A percentile compares a stretch with the other conserved stretches of the same genome.
Conservation (phyloP, 371 early-diverging fungal genomes). For the Ordospora pajunii region DNA sequence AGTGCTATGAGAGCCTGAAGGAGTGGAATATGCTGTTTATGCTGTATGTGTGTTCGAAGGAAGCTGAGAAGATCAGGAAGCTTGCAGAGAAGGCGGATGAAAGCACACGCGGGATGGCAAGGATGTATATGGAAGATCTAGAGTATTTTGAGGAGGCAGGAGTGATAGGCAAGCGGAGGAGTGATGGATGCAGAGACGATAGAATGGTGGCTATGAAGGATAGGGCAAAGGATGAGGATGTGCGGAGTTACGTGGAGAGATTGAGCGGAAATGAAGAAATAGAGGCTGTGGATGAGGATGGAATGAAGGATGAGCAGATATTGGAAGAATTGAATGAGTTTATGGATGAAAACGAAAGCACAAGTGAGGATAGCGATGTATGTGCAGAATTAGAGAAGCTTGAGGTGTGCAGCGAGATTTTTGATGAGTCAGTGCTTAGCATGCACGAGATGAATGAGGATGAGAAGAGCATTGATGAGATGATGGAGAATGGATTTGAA, state of each 20-base stretch:
- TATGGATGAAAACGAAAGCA: background rate
- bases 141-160: slow-evolving; percentile 13
- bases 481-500: background rate
- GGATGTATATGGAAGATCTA: slow-evolving; percentile 10
- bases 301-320: background rate
- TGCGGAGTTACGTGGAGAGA: background rate
- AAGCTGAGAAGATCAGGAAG: slow-evolving; percentile 47
- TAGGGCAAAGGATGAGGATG: background rate
- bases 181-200: too few species aligned
- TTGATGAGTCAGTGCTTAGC: background rate
- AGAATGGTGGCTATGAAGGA: background rate
- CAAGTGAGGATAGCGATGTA: background rate
- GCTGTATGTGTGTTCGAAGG: slow-evolving; percentile 48
- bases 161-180: background rate
- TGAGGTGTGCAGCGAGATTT: background rate
- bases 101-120: slow-evolving; percentile 1
- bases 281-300: too few species aligned
- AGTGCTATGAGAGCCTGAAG: slow-evolving; percentile 37
- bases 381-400: background rate
- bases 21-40: slow-evolving; percentile 48
- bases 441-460: background rate
- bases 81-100: background rate
- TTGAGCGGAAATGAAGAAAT: background rate
- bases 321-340: background rate
- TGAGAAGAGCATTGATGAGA: background rate